Base-by-base conservation (phyloP, 176 grass and related monocot species). In the Avena eriantha region DNA sequence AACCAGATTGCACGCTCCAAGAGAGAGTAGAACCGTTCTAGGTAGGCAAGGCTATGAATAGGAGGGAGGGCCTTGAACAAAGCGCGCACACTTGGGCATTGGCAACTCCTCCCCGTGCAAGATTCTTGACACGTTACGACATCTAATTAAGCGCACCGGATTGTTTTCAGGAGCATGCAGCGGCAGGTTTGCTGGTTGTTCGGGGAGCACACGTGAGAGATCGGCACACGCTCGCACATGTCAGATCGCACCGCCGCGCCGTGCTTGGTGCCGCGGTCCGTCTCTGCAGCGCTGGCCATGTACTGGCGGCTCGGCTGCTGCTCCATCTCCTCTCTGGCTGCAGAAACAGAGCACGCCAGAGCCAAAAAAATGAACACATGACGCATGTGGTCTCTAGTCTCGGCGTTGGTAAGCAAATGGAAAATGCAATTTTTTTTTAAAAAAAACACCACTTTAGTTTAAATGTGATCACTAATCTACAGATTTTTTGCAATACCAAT, bases 101-200 rank as follows among this genome's bases (percentile, higher is more conserved):
- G 80, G 45, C 24, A 69, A 64, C 34, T 55, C 54, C 79, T 59
- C 61, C 88, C 14, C 19, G 54, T 12, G 48, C 26, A 10, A 88
- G 90, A 91, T 85, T 85, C 82, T 68, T 78, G 86, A 88, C 90
- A 88, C 90, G 90, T 91, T 88, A 85, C 86, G 82, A 85, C 86
- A 81, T 85, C 60, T 67, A 19, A 76, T n/a, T 22, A 41, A 67
- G 18, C 69, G 17, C 73, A 3, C 76, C 35, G 45, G 63, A 34
- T 73, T 54, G 45, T 57, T 87, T 73, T 33, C 6, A 4, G 50
- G 26, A 48, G 21, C 24, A 69, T 2, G 54, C 23, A 5, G 16
- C 35, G 66, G 8, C 41, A 47, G 12, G 46, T 8, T 17, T 87
- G 89, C 85, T 84, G 76, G 67, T 73, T 23, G 76, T 76, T 22